These are phyloP conservation scores for Suillus hirtellus DNA, from an alignment of 768 basidiomycete genomes.

Conservation along the genomic window DNA sequence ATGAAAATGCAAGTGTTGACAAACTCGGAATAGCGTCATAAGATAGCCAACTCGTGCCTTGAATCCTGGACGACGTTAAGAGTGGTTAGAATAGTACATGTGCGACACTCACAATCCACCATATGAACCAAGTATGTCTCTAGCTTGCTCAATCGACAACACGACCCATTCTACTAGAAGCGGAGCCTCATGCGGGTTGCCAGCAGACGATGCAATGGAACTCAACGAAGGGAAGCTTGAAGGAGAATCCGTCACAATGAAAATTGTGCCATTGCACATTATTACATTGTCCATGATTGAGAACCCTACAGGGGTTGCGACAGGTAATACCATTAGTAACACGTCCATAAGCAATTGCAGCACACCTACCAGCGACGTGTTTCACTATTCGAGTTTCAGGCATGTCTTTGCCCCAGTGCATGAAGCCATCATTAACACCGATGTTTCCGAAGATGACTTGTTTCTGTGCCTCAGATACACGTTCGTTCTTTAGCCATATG, in stretches of 20 bases:
- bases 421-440: constrained; percentile 52
- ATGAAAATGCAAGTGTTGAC: constrained; percentile 22
- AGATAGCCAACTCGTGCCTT: constrained; percentile 70
- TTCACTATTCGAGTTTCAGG: constrained; percentile 58
- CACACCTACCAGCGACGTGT: constrained; percentile 61
- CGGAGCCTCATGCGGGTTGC: constrained; percentile 38
- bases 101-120: constrained; percentile 50
- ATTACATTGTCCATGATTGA: constrained; percentile 84
- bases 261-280: constrained; percentile 69
- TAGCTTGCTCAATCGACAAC: constrained; percentile 52
- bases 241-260: constrained; percentile 69
- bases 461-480: constrained; percentile 29
- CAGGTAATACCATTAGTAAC: constrained; percentile 10
- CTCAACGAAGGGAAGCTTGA: constrained; percentile 57
- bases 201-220: constrained; percentile 46
- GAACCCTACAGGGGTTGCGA: constrained; percentile 54
- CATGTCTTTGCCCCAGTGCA: constrained; percentile 54
- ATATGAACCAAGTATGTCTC: constrained; percentile 46
- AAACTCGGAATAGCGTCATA: constrained; percentile 52
- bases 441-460: constrained; percentile 26
- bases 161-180: constrained; percentile 60
- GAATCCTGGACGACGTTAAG: constrained; percentile 43
- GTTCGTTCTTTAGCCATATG: constrained; percentile 41
- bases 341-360: not conserved
- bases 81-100: not conserved